These are phyloP conservation scores for Fusarium continuum DNA, from an alignment of 2,329 filamentous ascomycete species.

Conservation along the genomic window DNA sequence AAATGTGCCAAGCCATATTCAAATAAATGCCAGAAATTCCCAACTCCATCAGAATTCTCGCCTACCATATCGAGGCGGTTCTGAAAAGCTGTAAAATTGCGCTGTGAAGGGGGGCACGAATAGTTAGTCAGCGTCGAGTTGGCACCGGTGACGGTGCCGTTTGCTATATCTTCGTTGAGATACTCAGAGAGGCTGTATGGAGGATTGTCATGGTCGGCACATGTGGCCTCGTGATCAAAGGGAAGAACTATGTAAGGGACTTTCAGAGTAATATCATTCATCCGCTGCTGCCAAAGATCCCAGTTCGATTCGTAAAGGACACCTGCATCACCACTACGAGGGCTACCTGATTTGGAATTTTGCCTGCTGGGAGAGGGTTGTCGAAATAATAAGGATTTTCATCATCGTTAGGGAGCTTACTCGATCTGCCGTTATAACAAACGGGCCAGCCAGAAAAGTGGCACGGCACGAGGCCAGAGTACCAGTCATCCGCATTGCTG, in stretches of 20 bases:
- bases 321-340: neutral
- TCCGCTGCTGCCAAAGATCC: slow-evolving; percentile 15
- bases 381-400: neutral
- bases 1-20: neutral
- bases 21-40: slow-evolving; percentile 1
- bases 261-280: neutral
- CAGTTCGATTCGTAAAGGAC: slow-evolving; percentile 7
- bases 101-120: neutral
- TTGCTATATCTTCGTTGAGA: neutral
- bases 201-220: neutral
- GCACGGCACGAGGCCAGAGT: neutral
- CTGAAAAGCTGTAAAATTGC: slow-evolving; percentile 5
- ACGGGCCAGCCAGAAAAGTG: neutral
- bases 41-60: accelerated
- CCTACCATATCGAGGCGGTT: neutral
- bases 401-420: neutral
- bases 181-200: neutral
- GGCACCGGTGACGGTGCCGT: neutral
- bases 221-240: neutral
- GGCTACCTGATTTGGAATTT: neutral
- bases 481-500: slow-evolving; percentile 7
- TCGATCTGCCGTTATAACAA: neutral
- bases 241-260: neutral
- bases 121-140: neutral
- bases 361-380: accelerated